Evolutionary conservation across 139 green algal species (phyloP), one percentile per base, ranked within the genome.

Genomic region (Ettlia oleoabundans): DNA sequence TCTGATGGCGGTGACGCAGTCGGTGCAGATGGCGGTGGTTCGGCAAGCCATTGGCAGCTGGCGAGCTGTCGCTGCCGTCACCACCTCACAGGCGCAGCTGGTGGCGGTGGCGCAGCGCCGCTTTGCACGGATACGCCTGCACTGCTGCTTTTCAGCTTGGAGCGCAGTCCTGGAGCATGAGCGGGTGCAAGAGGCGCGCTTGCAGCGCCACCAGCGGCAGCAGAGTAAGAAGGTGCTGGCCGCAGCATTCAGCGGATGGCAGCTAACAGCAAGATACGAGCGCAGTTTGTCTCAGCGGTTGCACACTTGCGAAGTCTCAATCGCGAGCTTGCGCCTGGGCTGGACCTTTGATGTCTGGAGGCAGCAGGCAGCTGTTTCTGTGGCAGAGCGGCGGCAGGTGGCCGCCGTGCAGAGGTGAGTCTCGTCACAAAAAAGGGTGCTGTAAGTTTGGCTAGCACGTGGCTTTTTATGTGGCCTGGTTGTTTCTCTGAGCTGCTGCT

Each of bases 131-230:
- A 32, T 41, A 15, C 26, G 62, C 40, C 62, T 74, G 76, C 55
- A 42, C 15, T 10, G 37, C 28, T 32, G 74, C 26, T 69, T 81
- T 28, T 22, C 28, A 5, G 74, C 55, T 1, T 81, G 74, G 74
- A 53, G 38, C 1, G 35, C 43, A 4, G 69, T 42, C 24, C 21
- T 47, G 26, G 4, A 30, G 43, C 38, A 24, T 18, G 42, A n/a
- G 1, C 4, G 2, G 28, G 9, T 37, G 37, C 43, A 63, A 21
- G 30, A 38, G 33, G 76, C 26, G 2, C 8, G 2, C n/a, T 9
- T 76, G 78, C 53, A 84, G 53, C 52, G 78, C 5, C 42, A 30
- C 78, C 65, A 51, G 53, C 64, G 4, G 53, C 64, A 41, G 30
- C 66, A 53, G 43, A 3, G 10, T 21, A 51, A 1, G 35, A 35